phyloP scores from a whole-genome alignment of 164 flowering plant species.

The Vitis labrusca region DNA sequence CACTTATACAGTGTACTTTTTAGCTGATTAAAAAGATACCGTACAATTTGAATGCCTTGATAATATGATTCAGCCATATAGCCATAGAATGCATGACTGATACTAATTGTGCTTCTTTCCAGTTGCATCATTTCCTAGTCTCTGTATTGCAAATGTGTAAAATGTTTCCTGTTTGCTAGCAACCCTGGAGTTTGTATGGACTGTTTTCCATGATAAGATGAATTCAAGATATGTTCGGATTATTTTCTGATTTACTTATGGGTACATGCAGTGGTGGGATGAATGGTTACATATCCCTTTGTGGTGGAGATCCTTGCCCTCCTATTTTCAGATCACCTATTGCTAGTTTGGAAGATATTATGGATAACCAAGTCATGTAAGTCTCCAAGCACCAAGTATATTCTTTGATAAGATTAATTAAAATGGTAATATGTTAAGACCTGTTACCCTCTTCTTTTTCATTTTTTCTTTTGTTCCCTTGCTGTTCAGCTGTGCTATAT shows the following conservation, averaged over 20 bases:
- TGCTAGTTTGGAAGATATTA: constrained; percentile 69
- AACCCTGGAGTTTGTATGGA: background rate
- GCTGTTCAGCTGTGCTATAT: constrained; percentile 71
- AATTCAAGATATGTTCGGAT: constrained; percentile 15
- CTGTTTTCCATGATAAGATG: background rate
- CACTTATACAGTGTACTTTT: too few species aligned
- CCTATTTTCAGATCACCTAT: constrained; percentile 86
- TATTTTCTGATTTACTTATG: constrained; percentile 45
- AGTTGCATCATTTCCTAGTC: background rate
- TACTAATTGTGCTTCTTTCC: background rate
- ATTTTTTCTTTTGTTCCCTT: background rate
- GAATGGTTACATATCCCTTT: constrained; percentile 92
- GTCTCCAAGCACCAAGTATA: constrained; percentile 8
- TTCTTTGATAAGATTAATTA: constrained; percentile 3
- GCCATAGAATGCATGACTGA: background rate
- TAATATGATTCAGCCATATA: background rate
- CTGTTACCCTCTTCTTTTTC: background rate
- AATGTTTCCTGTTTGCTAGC: background rate
- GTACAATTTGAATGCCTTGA: background rate
- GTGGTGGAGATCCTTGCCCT: constrained; percentile 90
- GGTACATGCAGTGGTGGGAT: constrained; percentile 88
- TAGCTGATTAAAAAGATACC: background rate
- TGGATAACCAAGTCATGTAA: constrained; percentile 94
- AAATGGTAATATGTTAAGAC: background rate
- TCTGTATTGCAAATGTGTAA: background rate